A percentile compares a stretch with the other conserved stretches of the same genome.
Evolutionary conservation across 2,329 filamentous ascomycete genomes (phyloP).

Genomic region (Paramyrothecium roridum): DNA sequence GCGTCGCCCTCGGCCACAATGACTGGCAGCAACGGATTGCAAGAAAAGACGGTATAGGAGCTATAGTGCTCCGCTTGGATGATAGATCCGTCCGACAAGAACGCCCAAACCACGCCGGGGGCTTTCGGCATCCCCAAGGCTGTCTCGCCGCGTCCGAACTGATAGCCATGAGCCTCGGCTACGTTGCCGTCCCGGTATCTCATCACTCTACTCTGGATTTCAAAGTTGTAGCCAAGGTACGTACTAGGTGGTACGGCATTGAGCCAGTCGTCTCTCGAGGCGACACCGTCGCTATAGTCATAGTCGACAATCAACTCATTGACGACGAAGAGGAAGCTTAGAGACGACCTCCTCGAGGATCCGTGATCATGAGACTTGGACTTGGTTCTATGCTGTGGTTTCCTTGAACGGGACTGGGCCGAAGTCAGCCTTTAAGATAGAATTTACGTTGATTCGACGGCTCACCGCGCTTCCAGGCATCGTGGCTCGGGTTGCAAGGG

Average conservation of each 20-base stretch:
- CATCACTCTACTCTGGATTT: conserved; percentile 29
- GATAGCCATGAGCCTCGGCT: conserved; percentile 12
- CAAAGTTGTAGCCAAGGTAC: conserved; percentile 17
- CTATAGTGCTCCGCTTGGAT: conserved; percentile 14
- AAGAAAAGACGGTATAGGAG: conserved; percentile 28
- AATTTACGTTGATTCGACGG: not conserved
- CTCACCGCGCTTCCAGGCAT: not conserved
- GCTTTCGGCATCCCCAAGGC: not conserved
- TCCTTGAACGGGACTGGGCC: not conserved
- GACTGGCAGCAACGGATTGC: conserved; percentile 32
- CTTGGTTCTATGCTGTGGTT: not conserved
- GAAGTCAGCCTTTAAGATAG: not conserved
- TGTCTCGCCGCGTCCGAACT: conserved; percentile 5
- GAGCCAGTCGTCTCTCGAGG: conserved; percentile 16
- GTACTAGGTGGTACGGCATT: conserved; percentile 26
- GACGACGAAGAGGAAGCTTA: conserved; percentile 36
- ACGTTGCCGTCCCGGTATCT: conserved; percentile 28
- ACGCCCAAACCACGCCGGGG: not conserved
- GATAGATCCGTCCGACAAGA: not conserved
- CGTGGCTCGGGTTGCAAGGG: not conserved
- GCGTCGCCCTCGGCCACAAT: conserved; percentile 21
- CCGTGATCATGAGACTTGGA: not conserved
- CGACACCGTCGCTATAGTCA: conserved; percentile 4
- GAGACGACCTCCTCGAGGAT: not conserved
- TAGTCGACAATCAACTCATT: conserved; percentile 26